A percentile compares a stretch with the other conserved stretches of the same genome.
phyloP scores from a whole-genome alignment of 2,329 filamentous ascomycete species.

The Coniosporium tulheliwenetii region DNA sequence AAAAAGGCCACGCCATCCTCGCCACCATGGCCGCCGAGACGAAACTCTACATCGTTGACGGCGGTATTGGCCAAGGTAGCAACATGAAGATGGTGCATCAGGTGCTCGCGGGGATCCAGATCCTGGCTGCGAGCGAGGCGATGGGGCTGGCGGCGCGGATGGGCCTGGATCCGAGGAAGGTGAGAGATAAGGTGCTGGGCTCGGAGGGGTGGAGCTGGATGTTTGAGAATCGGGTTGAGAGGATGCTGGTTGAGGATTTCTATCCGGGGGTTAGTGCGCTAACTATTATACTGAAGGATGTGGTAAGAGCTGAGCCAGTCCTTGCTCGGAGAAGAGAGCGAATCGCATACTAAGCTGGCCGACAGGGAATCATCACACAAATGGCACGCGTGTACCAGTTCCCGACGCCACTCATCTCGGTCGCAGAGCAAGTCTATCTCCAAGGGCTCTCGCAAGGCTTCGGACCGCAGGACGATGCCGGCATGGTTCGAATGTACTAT shows the following conservation, averaged over 20 bases:
- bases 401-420: constrained; percentile 43
- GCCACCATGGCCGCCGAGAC: constrained; percentile 41
- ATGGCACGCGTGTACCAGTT: constrained; percentile 43
- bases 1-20: constrained; percentile 42
- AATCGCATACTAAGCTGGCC: not conserved
- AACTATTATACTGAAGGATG: constrained; percentile 32
- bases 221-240: constrained; percentile 40
- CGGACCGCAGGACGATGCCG: constrained; percentile 37
- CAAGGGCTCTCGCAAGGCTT: constrained; percentile 42
- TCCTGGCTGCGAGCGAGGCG: constrained; percentile 38
- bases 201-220: constrained; percentile 33
- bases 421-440: constrained; percentile 51
- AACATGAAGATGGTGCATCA: constrained; percentile 45
- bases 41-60: constrained; percentile 42
- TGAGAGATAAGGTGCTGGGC: constrained; percentile 31
- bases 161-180: constrained; percentile 33
- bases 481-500: constrained; percentile 35
- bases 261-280: constrained; percentile 24
- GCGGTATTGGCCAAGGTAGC: constrained; percentile 36
- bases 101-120: constrained; percentile 42
- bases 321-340: not conserved
- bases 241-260: constrained; percentile 36
- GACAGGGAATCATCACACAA: constrained; percentile 49
- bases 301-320: constrained; percentile 11
- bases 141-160: constrained; percentile 40